Conservation (phyloP, 108 stramenopile genomes). For the Cyclotella baltica region DNA sequence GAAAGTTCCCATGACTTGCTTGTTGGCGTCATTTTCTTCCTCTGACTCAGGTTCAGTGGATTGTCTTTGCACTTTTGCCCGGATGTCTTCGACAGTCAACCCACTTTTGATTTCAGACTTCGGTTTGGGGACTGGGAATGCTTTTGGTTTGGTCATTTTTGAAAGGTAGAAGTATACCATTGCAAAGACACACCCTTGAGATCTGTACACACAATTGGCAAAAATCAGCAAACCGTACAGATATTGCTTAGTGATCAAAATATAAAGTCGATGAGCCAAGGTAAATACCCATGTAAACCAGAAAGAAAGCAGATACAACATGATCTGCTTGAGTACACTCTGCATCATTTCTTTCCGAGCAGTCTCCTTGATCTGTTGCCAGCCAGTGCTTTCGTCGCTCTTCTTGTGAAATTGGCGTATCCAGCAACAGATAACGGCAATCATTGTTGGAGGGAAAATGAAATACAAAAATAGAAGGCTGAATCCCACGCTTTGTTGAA, state of each 20-base stretch:
- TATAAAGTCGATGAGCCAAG: background rate
- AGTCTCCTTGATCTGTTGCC: background rate
- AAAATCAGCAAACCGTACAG: background rate
- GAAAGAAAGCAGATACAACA: slow-evolving; percentile 11
- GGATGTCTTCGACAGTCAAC: background rate
- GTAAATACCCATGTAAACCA: slow-evolving; percentile 14
- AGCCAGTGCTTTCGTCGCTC: background rate
- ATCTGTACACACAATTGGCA: background rate
- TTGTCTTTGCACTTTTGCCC: background rate
- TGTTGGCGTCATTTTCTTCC: background rate
- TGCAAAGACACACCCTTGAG: slow-evolving; percentile 13
- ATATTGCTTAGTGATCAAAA: background rate
- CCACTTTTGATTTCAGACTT: background rate
- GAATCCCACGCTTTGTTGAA: background rate
- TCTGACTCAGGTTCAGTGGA: background rate
- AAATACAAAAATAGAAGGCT: background rate
- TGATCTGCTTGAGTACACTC: slow-evolving; percentile 4
- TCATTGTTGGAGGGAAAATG: slow-evolving; percentile 3
- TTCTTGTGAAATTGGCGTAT: background rate
- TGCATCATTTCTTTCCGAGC: slow-evolving; percentile 19
- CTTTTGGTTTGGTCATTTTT: background rate
- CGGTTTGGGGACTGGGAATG: background rate
- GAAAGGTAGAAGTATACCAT: slow-evolving; percentile 20
- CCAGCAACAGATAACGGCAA: background rate
- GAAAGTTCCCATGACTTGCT: background rate